Evolutionary conservation across 352 stramenopile species (phyloP).

Genomic region (Phytophthora hybrid): DNA sequence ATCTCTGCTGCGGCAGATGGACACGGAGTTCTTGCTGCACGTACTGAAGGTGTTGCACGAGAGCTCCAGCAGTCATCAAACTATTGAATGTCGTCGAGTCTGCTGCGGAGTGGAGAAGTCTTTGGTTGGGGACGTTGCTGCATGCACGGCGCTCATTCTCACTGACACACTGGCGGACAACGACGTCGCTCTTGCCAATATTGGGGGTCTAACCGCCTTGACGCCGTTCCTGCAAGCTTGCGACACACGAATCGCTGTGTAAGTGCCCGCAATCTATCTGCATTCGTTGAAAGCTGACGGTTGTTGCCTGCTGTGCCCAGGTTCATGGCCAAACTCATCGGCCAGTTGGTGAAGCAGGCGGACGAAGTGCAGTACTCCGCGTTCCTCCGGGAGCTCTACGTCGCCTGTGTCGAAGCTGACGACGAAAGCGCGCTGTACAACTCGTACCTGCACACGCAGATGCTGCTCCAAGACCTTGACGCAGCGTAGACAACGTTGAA

Average conservation of each 20-base stretch:
- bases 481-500: constrained; percentile 19
- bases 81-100: constrained; percentile 33
- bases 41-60: constrained; percentile 39
- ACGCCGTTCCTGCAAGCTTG: constrained; percentile 43
- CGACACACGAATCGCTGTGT: constrained; percentile 62
- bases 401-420: constrained; percentile 48
- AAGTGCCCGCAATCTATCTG: constrained; percentile 9
- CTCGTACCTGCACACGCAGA: constrained; percentile 45
- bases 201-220: constrained; percentile 30
- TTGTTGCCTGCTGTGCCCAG: constrained; percentile 28
- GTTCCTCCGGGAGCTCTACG: constrained; percentile 52
- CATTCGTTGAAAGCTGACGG: constrained; percentile 7
- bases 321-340: constrained; percentile 50
- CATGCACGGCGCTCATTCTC: constrained; percentile 44
- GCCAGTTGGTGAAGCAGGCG: constrained; percentile 37
- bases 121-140: constrained; percentile 38
- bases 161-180: constrained; percentile 24
- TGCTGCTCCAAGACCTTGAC: constrained; percentile 37
- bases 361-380: constrained; percentile 42
- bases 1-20: constrained; percentile 32
- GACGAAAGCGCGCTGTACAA: constrained; percentile 51
- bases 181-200: constrained; percentile 5
- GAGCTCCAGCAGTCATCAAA: constrained; percentile 10
- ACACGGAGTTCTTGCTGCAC: constrained; percentile 47
- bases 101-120: constrained; percentile 48